Percentiles rank a stretch among this genome's conserved stretches.
Evolutionary conservation across 2,329 filamentous ascomycete genomes (phyloP).

Genomic region (Rachicladosporium sp.): DNA sequence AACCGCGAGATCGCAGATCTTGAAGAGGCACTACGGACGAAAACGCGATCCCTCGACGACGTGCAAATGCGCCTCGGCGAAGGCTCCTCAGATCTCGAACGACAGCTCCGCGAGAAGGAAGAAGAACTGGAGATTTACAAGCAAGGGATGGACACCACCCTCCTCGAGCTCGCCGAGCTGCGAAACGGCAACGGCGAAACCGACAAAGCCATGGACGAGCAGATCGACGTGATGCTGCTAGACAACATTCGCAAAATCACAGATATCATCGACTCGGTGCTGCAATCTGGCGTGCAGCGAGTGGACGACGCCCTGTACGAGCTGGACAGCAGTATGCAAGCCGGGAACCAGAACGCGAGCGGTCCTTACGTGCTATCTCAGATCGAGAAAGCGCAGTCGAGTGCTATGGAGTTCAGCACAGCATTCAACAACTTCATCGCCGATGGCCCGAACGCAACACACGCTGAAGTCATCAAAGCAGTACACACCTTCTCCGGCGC

Average conservation of each 20-base stretch:
- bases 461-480: slow-evolving; percentile 84
- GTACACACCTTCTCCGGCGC: slow-evolving; percentile 84
- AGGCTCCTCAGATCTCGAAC: slow-evolving; percentile 74
- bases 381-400: slow-evolving; percentile 90
- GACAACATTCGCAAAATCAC: slow-evolving; percentile 87
- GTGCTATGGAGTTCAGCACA: slow-evolving; percentile 92
- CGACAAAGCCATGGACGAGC: slow-evolving; percentile 72
- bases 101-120: slow-evolving; percentile 81
- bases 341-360: slow-evolving; percentile 94
- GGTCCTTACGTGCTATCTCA: slow-evolving; percentile 91
- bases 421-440: slow-evolving; percentile 98
- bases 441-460: slow-evolving; percentile 80
- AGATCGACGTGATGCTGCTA: slow-evolving; percentile 80
- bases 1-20: slow-evolving; percentile 95
- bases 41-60: slow-evolving; percentile 78
- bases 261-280: slow-evolving; percentile 91
- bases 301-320: slow-evolving; percentile 97
- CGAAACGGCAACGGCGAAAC: slow-evolving; percentile 50
- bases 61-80: slow-evolving; percentile 65
- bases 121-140: slow-evolving; percentile 98
- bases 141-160: slow-evolving; percentile 90
- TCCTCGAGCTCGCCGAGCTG: slow-evolving; percentile 84
- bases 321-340: slow-evolving; percentile 94
- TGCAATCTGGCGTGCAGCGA: slow-evolving; percentile 82
- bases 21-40: slow-evolving; percentile 78